These are phyloP conservation scores for Candida mattraensis DNA, from an alignment of 805 yeast genomes.

Conservation along the genomic window DNA sequence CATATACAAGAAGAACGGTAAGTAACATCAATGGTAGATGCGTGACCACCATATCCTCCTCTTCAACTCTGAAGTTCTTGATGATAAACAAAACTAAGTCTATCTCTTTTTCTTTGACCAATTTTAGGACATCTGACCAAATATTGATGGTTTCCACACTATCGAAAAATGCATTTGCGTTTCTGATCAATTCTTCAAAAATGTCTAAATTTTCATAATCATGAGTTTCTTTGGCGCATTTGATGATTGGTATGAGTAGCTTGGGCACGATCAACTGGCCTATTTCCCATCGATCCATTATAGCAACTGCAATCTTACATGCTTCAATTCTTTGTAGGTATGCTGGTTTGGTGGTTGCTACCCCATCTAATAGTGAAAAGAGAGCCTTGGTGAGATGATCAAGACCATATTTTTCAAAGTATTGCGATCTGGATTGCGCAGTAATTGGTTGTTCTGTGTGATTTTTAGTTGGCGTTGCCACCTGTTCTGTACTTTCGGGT, in stretches of 20 bases:
- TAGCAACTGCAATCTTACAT: constrained; percentile 63
- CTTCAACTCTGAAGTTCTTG: constrained; percentile 68
- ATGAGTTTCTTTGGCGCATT: constrained; percentile 40
- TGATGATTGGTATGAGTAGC: constrained; percentile 64
- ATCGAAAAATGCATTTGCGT: constrained; percentile 76
- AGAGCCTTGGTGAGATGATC: constrained; percentile 53
- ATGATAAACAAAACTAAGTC: constrained; percentile 60
- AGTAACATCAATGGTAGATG: constrained; percentile 76
- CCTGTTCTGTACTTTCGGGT: constrained; percentile 47
- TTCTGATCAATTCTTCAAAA: constrained; percentile 48
- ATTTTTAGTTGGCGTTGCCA: constrained; percentile 6
- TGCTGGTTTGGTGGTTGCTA: constrained; percentile 21
- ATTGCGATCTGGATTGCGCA: constrained; percentile 42
- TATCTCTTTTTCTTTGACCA: constrained; percentile 42
- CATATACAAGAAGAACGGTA: constrained; percentile 37
- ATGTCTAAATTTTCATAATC: constrained; percentile 23
- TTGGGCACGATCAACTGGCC: constrained; percentile 73
- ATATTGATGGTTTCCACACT: constrained; percentile 79
- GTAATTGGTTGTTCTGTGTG: constrained; percentile 10
- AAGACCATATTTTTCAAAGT: constrained; percentile 61
- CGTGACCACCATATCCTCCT: constrained; percentile 78
- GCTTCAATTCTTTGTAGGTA: constrained; percentile 45
- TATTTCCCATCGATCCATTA: constrained; percentile 95
- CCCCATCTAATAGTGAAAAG: constrained; percentile 42
- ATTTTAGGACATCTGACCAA: constrained; percentile 61